These are phyloP conservation scores for Lasiodiplodia gonubiensis DNA, from an alignment of 2,329 filamentous ascomycete genomes.

Conservation along the genomic window DNA sequence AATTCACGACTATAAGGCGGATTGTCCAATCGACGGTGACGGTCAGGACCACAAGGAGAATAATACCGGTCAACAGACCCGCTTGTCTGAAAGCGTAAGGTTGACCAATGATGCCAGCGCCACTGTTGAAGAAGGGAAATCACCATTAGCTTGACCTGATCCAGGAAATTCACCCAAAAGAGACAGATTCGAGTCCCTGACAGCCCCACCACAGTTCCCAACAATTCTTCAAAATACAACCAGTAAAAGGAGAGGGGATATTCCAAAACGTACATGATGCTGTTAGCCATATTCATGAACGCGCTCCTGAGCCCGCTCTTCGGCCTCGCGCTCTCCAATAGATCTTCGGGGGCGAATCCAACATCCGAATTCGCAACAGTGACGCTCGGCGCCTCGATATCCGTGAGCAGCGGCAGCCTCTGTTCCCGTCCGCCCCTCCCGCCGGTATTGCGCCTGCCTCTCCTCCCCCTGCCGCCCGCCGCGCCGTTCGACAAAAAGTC, in stretches of 20 bases:
- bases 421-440: slow-evolving; percentile 51
- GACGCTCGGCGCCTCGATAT: slow-evolving; percentile 80
- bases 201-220: not conserved
- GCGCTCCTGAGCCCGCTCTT: slow-evolving; percentile 85
- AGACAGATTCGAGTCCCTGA: not conserved
- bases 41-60: slow-evolving; percentile 80
- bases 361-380: slow-evolving; percentile 68
- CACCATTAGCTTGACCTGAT: not conserved
- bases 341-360: slow-evolving; percentile 62
- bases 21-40: slow-evolving; percentile 96
- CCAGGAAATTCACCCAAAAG: not conserved
- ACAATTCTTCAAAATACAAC: not conserved
- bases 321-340: slow-evolving; percentile 69
- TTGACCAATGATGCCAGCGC: slow-evolving; percentile 75
- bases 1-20: slow-evolving; percentile 94
- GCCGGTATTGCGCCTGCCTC: slow-evolving; percentile 33
- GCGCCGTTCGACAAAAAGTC: slow-evolving; percentile 57
- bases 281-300: slow-evolving; percentile 99
- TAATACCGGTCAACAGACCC: slow-evolving; percentile 78
- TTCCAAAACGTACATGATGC: slow-evolving; percentile 70
- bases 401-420: slow-evolving; percentile 74
- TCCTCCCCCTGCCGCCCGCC: slow-evolving; percentile 40
- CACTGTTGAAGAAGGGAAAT: slow-evolving; percentile 42
- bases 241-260: not conserved
- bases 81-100: slow-evolving; percentile 96